Base-by-base conservation (phyloP, 305 asterid species). In the Nicotiana rustica region DNA sequence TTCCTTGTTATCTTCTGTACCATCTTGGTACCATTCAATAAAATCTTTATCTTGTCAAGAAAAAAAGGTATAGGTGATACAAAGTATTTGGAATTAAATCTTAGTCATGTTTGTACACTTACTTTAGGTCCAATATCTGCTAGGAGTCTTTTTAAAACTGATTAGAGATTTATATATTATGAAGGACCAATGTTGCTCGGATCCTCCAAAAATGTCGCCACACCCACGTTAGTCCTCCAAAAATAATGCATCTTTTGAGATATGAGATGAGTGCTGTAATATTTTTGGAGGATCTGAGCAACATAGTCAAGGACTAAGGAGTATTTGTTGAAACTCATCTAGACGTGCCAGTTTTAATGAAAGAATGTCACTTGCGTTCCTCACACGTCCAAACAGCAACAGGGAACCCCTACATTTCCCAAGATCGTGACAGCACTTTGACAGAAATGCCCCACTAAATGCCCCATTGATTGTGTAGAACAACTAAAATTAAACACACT, bases 121-220 rank as follows among this genome's bases (percentile, higher is more conserved):
- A 44, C 60, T 70, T 70, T 70, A 70, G 78, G 18, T 70, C 36
- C 78, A 70, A 70, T 44, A 70, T 10, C 44, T 44, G 12, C 56
- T 44, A 70, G 60, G 60, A 70, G 36, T 41, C 59, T 10, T 38
- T 18, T 18, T 18, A 41, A 70, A 70, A 70, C 36, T 70, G 59
- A 44, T 2, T 21, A 12, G 6, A 21, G 36, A 70, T 70, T 69
- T 70, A 44, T 18, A 44, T 44, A 2, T 41, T 70, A 44, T 12
- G 59, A 44, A 70, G 78, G 78, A 18, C 60, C 36, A 19, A 70
- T 19, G 36, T 70, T 44, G 78, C 78, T 70, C 29, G 60, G 25
- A 44, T 70, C 36, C 13, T 70, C 78, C 60, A 44, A 70, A 70
- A 41, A 41, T 70, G 59, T 44, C 33, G 15, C 6, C 21, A 31